phyloP scores from a whole-genome alignment of 2,329 filamentous ascomycete species.

The Atkinsonella hypoxylon region DNA sequence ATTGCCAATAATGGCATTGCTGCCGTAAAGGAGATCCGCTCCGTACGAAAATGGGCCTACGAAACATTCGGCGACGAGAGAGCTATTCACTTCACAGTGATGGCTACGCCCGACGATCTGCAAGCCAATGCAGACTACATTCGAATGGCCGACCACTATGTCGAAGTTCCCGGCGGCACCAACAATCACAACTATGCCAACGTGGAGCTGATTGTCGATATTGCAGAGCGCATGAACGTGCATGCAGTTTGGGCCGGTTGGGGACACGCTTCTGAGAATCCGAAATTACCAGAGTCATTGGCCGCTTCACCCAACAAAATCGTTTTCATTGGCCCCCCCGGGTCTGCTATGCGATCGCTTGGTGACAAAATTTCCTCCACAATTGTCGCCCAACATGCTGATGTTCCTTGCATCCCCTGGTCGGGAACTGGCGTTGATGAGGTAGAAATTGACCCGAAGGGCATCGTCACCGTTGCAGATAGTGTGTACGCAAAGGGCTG shows the following conservation, averaged over 20 bases:
- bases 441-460: conserved; percentile 65
- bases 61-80: conserved; percentile 97
- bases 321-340: conserved; percentile 95
- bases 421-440: conserved; percentile 83
- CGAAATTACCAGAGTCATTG: conserved; percentile 88
- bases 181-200: conserved; percentile 99
- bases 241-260: conserved; percentile 99
- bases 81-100: conserved; percentile 98
- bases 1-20: conserved; percentile 99
- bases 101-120: conserved; percentile 97
- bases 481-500: conserved; percentile 82
- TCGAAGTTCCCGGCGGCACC: conserved; percentile 94
- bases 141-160: conserved; percentile 98
- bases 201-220: conserved; percentile 96
- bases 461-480: conserved; percentile 86
- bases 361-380: conserved; percentile 99
- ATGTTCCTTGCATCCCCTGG: conserved; percentile 98
- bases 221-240: conserved; percentile 96
- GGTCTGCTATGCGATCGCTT: conserved; percentile 95
- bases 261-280: conserved; percentile 98
- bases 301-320: conserved; percentile 97
- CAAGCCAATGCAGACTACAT: conserved; percentile 98
- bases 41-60: conserved; percentile 99
- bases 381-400: conserved; percentile 93
- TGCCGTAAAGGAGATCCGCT: conserved; percentile 97